phyloP scores from a whole-genome alignment of 495 filamentous ascomycete genomes.

The Penicillium roqueforti region DNA sequence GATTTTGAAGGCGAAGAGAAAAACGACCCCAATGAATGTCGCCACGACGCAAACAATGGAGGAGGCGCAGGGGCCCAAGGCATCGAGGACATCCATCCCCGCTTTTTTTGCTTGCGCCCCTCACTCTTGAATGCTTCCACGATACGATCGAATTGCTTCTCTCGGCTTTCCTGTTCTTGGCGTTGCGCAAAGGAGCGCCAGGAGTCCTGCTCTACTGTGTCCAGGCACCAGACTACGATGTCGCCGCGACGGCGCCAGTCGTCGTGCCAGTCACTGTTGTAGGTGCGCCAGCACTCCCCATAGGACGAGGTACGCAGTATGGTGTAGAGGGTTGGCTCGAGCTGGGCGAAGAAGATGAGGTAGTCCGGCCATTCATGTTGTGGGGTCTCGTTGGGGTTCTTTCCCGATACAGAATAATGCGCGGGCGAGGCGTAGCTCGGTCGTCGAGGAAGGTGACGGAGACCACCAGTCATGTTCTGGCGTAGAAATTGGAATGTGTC shows the following conservation, averaged over 20 bases:
- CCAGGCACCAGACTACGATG: conserved; percentile 74
- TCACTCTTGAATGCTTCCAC: conserved; percentile 28
- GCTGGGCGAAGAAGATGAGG: conserved; percentile 60
- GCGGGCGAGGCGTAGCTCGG: conserved; percentile 28
- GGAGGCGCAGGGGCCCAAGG: conserved; percentile 1
- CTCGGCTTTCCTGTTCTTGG: conserved; percentile 23
- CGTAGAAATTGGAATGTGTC: conserved; percentile 59
- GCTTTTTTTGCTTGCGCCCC: conserved; percentile 14
- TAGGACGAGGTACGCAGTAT: conserved; percentile 56
- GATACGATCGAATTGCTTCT: conserved; percentile 38
- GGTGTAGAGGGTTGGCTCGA: conserved; percentile 48
- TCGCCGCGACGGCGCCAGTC: conserved; percentile 82
- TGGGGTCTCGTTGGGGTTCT: conserved; percentile 1
- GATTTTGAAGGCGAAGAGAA: conserved; percentile 2
- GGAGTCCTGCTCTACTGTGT: conserved; percentile 31
- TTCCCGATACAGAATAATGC: neutral
- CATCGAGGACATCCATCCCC: conserved; percentile 20
- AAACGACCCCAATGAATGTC: conserved; percentile 6
- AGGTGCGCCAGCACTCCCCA: conserved; percentile 64
- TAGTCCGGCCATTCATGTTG: conserved; percentile 55
- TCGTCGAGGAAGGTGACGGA: conserved; percentile 38
- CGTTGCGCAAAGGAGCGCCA: conserved; percentile 28
- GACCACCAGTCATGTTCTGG: conserved; percentile 42
- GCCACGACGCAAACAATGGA: conserved; percentile 12
- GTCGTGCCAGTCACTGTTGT: conserved; percentile 82